phyloP scores from a whole-genome alignment of 2,329 filamentous ascomycete species.

The Ceratocystis cacaofunesta region DNA sequence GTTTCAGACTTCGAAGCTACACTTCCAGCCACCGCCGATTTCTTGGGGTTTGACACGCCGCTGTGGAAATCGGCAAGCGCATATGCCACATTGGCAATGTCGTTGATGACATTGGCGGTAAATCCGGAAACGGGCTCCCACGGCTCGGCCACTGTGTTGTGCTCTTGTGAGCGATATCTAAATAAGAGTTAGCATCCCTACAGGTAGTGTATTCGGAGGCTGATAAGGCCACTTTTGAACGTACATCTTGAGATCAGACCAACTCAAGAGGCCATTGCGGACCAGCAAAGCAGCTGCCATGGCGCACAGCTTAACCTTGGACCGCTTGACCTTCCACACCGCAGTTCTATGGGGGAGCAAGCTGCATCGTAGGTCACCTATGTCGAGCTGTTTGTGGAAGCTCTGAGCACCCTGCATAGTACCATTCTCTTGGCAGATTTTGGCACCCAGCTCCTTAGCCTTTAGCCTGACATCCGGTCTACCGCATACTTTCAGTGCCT shows the following conservation, averaged over 20 bases:
- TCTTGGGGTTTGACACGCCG: slow-evolving; percentile 19
- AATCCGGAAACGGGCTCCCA: slow-evolving; percentile 67
- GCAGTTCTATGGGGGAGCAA: slow-evolving; percentile 54
- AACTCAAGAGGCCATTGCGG: slow-evolving; percentile 47
- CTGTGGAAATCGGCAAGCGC: slow-evolving; percentile 61
- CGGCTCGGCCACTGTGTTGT: slow-evolving; percentile 64
- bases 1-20: neutral
- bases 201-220: slow-evolving; percentile 27
- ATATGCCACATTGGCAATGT: slow-evolving; percentile 67
- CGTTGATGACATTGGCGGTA: slow-evolving; percentile 63
- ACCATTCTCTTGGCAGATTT: slow-evolving; percentile 52
- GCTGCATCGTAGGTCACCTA: slow-evolving; percentile 53
- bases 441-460: slow-evolving; percentile 42
- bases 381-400: slow-evolving; percentile 56
- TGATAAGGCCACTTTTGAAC: neutral
- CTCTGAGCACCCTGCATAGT: slow-evolving; percentile 47
- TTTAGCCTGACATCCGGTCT: slow-evolving; percentile 43
- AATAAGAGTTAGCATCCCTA: slow-evolving; percentile 14
- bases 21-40: neutral
- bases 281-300: slow-evolving; percentile 58
- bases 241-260: slow-evolving; percentile 54
- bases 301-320: slow-evolving; percentile 51
- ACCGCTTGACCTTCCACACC: slow-evolving; percentile 55
- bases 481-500: slow-evolving; percentile 46
- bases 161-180: slow-evolving; percentile 41